Evolutionary conservation across 2,329 filamentous ascomycete genomes (phyloP).

Genomic region (Ampelomyces quisqualis): DNA sequence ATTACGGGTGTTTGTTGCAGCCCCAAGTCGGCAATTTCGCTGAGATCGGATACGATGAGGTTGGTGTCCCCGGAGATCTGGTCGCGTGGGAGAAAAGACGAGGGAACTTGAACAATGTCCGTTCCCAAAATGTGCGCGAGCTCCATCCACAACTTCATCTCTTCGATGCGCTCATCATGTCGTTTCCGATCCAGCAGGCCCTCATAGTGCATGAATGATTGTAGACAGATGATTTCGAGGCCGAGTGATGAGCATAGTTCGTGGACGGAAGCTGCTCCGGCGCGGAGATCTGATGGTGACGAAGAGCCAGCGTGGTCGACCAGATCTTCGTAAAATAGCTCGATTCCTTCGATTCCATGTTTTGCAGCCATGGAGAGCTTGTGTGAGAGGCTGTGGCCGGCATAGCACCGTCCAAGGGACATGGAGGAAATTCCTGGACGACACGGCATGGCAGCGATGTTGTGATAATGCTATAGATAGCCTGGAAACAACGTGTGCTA

Average conservation of each 20-base stretch:
- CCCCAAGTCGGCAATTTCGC: conserved; percentile 67
- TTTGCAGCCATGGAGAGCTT: conserved; percentile 69
- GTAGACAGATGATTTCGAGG: conserved; percentile 66
- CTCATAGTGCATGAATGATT: conserved; percentile 78
- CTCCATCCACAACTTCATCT: conserved; percentile 69
- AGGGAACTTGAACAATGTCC: conserved; percentile 73
- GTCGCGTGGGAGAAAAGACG: conserved; percentile 62
- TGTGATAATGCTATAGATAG: not conserved
- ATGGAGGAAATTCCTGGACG: conserved; percentile 72
- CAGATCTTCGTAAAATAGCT: conserved; percentile 78
- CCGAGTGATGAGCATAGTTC: conserved; percentile 57
- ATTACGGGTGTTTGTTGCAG: conserved; percentile 57
- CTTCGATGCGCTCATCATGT: conserved; percentile 59
- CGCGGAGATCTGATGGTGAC: conserved; percentile 52
- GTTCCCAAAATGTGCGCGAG: conserved; percentile 65
- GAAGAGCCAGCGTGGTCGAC: conserved; percentile 57
- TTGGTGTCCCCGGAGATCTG: conserved; percentile 56
- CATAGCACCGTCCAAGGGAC: conserved; percentile 71
- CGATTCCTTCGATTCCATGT: conserved; percentile 68
- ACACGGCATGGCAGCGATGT: conserved; percentile 48
- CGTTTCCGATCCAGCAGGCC: conserved; percentile 64
- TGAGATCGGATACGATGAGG: conserved; percentile 63
- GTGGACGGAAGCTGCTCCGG: conserved; percentile 60
- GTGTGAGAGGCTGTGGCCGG: conserved; percentile 61
- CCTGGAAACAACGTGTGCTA: no score